Percentiles rank a stretch among this genome's conserved stretches.
phyloP scores from a whole-genome alignment of 78 protist genomes.

The Dictyostelium intermedium region DNA sequence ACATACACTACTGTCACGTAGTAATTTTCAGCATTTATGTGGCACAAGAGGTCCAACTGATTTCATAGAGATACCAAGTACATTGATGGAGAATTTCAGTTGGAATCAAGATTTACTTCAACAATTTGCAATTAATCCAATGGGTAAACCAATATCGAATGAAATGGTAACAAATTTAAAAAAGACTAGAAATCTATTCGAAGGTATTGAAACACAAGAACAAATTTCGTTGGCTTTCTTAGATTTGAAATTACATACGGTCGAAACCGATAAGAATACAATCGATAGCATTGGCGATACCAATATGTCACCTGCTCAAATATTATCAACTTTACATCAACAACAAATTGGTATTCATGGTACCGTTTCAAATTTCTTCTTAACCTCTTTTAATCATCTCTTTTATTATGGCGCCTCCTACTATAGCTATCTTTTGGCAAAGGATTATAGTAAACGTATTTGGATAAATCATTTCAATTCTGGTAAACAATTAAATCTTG shows the following conservation, averaged over 20 bases:
- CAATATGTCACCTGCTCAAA: not conserved
- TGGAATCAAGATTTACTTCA: constrained; percentile 19
- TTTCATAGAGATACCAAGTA: constrained; percentile 78
- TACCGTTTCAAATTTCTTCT: not conserved
- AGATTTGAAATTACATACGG: not conserved
- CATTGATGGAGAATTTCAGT: constrained; percentile 67
- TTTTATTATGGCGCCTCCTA: constrained; percentile 52
- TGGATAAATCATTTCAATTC: constrained; percentile 25
- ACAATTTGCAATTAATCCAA: constrained; percentile 40
- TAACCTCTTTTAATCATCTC: constrained; percentile 14
- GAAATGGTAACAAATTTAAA: not conserved
- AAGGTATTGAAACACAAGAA: constrained; percentile 56
- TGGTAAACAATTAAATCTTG: not conserved
- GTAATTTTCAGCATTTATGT: constrained; percentile 62
- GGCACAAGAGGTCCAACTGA: constrained; percentile 79
- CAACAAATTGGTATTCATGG: constrained; percentile 12
- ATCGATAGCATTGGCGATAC: not conserved
- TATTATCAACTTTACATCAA: not conserved
- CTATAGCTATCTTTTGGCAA: constrained; percentile 44
- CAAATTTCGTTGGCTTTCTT: constrained; percentile 30
- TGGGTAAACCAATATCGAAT: constrained; percentile 7
- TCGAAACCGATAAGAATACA: not conserved
- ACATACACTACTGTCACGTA: constrained; percentile 18
- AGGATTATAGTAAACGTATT: constrained; percentile 1
- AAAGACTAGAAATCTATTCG: not conserved